Evolutionary conservation across 768 basidiomycete species (phyloP), one percentile per base, ranked within the genome.

Genomic region (Cystoderma amianthinum): DNA sequence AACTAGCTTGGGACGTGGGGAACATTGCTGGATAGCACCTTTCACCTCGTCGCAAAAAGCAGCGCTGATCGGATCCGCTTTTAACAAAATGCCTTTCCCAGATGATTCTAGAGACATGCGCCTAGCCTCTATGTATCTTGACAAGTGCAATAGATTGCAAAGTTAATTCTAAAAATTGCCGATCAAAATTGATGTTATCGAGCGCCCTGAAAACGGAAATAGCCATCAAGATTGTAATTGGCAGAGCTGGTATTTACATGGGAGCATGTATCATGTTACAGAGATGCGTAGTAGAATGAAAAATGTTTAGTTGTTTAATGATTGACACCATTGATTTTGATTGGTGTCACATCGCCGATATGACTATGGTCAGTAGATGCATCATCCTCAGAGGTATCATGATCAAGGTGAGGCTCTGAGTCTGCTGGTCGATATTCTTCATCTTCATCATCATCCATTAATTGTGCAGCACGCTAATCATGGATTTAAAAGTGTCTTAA

Each of bases 1-100:
- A 39, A 97, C 82, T 19, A 99, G 72, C 54, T 80, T 87, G 2
- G 92, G 91, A 11, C 62, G 55, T 16, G 65, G 68, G 3, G 61
- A 25, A 22, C 55, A 51, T 36, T 55, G 50, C 12, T 57, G 50
- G 16, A 80, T 65, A 19, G 62, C 61, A 15, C 58, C 37, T 48
- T 74, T 74, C 50, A 94, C 76, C 57, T 90, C 88, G 33, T 77
- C 70, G 10, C 78, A 74, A 55, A 85, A 92, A 2, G 78, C 60
- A 20, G 72, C 70, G 17, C 87, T 83, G 50, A 94, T 80, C 7
- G 74, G 63, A 52, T 90, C 88, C 0, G 85, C 84, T 48, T 87
- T 88, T 51, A 89, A 72, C 4, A 91, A 72, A 19, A 91, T 59
- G 13, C 89, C 86, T 60, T 86, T 86, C 17, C 80, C 76, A 22